Evolutionary conservation across 768 basidiomycete genomes (phyloP).

Genomic region (Lactarius hengduanensis): DNA sequence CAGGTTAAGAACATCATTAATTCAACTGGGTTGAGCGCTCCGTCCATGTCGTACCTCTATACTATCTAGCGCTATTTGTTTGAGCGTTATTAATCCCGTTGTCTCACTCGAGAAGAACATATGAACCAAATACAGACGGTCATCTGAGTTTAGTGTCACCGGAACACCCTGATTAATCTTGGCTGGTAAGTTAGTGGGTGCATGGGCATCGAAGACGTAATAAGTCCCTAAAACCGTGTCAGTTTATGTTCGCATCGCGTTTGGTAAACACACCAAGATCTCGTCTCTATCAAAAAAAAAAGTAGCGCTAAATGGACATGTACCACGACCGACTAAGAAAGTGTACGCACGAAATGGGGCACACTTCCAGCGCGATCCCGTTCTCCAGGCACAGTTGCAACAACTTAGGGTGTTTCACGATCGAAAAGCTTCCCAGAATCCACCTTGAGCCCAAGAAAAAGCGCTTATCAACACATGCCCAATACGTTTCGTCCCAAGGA

Average conservation of each 20-base stretch:
- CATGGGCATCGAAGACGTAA: slow-evolving; percentile 78
- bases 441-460: not conserved
- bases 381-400: slow-evolving; percentile 64
- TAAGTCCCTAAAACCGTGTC: slow-evolving; percentile 50
- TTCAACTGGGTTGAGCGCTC: not conserved
- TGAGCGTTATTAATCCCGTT: slow-evolving; percentile 60
- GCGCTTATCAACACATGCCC: slow-evolving; percentile 45
- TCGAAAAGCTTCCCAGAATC: slow-evolving; percentile 52
- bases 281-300: slow-evolving; percentile 55
- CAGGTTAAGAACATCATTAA: not conserved
- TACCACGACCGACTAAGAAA: slow-evolving; percentile 12
- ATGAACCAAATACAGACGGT: slow-evolving; percentile 62
- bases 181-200: slow-evolving; percentile 74
- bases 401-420: slow-evolving; percentile 74
- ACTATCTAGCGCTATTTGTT: slow-evolving; percentile 64
- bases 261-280: slow-evolving; percentile 49
- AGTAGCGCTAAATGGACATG: slow-evolving; percentile 1
- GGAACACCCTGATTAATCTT: slow-evolving; percentile 71
- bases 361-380: slow-evolving; percentile 68
- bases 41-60: slow-evolving; percentile 44
- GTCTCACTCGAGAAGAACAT: slow-evolving; percentile 66
- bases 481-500: slow-evolving; percentile 76
- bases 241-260: slow-evolving; percentile 2
- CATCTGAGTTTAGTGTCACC: slow-evolving; percentile 67
- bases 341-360: slow-evolving; percentile 73